Percentiles rank a stretch among this genome's conserved stretches.
Evolutionary conservation across 2,329 filamentous ascomycete species (phyloP).

Genomic region (Penicillium sp.): DNA sequence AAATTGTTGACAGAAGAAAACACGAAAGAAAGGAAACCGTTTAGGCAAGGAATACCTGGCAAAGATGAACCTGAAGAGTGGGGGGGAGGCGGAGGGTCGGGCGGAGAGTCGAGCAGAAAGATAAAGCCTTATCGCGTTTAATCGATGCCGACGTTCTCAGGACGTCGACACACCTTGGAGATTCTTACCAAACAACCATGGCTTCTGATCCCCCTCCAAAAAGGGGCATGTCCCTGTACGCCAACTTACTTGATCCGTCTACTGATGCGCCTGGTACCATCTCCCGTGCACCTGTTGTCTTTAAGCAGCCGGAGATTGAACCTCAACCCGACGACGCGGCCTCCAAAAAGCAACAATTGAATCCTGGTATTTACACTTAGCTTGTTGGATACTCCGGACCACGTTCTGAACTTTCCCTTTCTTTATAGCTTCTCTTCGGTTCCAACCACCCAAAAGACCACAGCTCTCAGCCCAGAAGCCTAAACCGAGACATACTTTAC

Average conservation of each 20-base stretch:
- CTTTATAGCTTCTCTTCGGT: conserved; percentile 64
- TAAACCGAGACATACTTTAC: conserved; percentile 61
- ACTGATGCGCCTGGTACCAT: conserved; percentile 59
- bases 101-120: background rate
- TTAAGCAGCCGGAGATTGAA: conserved; percentile 57
- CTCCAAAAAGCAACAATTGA: conserved; percentile 63
- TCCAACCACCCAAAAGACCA: conserved; percentile 81
- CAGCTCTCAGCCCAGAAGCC: conserved; percentile 61
- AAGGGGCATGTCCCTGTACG: conserved; percentile 70
- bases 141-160: background rate
- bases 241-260: conserved; percentile 68
- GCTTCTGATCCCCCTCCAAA: conserved; percentile 31
- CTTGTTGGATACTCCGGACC: conserved; percentile 24
- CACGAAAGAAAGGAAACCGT: background rate
- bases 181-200: conserved; percentile 21
- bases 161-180: background rate
- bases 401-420: conserved; percentile 15
- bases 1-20: too few species aligned
- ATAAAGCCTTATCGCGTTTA: background rate
- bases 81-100: background rate
- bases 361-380: conserved; percentile 57
- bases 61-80: background rate
- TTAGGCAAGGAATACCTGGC: background rate
- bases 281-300: conserved; percentile 71
- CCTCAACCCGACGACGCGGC: conserved; percentile 48